Base-by-base conservation (phyloP, 176 grass and related monocot species). In the Coix lacrymajobi region DNA sequence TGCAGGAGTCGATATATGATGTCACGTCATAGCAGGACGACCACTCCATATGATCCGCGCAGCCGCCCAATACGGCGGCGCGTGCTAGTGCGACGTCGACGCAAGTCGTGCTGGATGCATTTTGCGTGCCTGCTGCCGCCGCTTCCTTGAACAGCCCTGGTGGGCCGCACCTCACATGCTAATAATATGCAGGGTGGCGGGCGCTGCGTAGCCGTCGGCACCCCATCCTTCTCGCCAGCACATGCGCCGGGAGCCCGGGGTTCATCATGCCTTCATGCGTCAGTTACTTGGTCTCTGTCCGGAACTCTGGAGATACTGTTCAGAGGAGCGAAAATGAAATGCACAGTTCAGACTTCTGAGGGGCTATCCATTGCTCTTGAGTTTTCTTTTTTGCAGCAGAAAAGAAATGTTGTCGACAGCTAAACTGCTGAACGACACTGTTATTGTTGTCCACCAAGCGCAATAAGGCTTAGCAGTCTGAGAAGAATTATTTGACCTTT, bases 261-360 rank as follows among this genome's bases (percentile, higher is more conserved):
- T 37, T 20, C 71, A 38, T 63, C 52, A 7, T 30, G 72, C 20
- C 71, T 30, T 63, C 52, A 7, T 30, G 72, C 20, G 74, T 85
- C 88, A 51, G 84, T 85, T 85, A 13, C 52, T 76, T 64, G 51
- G 87, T 85, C 82, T 60, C 87, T 85, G 76, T 89, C 87, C 62
- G 11, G n/a, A n/a, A n/a, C n/a, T n/a, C n/a, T n/a, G n/a, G 37
- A 62, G 11, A 64, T 24, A 71, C 62, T 69, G 41, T 30, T 85
- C 3, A 2, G 25, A 39, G 29, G 36, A 45, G 17, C 79, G 33
- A 38, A 39, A 44, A 45, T 64, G 3, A 63, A 45, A 29, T 29
- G 40, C 1, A 6, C 8, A 8, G 4, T 33, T 32, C 29, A 8
- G 26, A n/a, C 3, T 60, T 25, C n/a, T 31, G 25, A 34, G 0